Evolutionary conservation across 2,329 filamentous ascomycete genomes (phyloP), one percentile per base, ranked within the genome.

Genomic region (Colletotrichum sublineola): DNA sequence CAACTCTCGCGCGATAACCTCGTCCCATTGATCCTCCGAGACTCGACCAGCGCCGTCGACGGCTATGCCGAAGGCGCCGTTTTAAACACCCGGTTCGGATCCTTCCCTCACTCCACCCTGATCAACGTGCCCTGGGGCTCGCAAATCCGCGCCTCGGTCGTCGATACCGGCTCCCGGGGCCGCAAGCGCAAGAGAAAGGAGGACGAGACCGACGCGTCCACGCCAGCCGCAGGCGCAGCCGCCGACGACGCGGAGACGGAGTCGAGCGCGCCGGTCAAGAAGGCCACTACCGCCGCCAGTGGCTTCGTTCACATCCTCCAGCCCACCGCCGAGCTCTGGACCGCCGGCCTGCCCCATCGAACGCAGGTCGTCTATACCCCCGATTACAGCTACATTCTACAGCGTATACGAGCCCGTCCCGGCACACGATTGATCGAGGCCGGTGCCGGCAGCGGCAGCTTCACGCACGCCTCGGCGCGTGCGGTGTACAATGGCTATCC

Each of bases 41-140:
- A 89, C 40, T 86, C 87, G 31, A 86, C 89, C 48, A 90, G 90
- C 64, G 87, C 89, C 53, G 87, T 92, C 74, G 88, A 91, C 78
- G 93, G 93, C 71, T 95, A 95, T 77, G 88, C 89, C 40, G 92
- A 95, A 79, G 93, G 93, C 46, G 91, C 91, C 58, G 92, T 94
- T 2, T 90, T 95, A 66, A 98, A 97, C 83, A 99, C 96, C 1
- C 91, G 95, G 56, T 99, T 97, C 78, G 96, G 96, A 61, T 97
- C 95, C 0, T 96, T 95, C 73, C 93, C 94, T 0, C 94, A 96
- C 79, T 92, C 89, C 14, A 95, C 93, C 0, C 83, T 96, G 57
- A 88, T 97, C 67, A 87, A 90, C 6, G 86, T 95, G 66, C 93
- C 94, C 53, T 98, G 96, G 96, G 96, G 96, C 38, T 94, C 93